Conservation (phyloP, 108 stramenopile genomes). For the Nannochloropsis gaditana region DNA sequence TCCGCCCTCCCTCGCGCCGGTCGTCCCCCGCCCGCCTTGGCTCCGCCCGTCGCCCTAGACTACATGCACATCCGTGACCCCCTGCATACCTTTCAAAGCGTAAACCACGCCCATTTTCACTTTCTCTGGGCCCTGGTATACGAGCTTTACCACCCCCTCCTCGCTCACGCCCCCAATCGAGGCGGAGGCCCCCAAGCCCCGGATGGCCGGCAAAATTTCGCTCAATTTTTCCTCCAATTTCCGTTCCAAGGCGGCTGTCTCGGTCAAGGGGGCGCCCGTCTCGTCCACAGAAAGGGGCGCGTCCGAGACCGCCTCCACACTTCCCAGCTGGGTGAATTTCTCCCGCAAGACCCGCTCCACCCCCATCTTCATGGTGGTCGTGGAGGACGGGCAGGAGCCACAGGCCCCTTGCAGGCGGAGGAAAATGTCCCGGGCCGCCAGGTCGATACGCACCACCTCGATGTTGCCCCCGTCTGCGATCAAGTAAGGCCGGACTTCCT, state of each 20-base stretch:
- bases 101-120: constrained; percentile 23
- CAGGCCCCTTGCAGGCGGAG: constrained; percentile 87
- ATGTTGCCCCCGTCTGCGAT: constrained; percentile 93
- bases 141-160: background rate
- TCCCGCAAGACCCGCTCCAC: constrained; percentile 87
- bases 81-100: background rate
- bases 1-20: no score
- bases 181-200: constrained; percentile 22
- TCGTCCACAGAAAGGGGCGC: background rate
- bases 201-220: constrained; percentile 25
- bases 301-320: constrained; percentile 53
- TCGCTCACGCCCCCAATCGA: constrained; percentile 19
- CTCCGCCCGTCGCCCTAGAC: background rate
- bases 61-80: constrained; percentile 22
- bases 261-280: background rate
- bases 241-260: background rate
- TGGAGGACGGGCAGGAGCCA: constrained; percentile 73
- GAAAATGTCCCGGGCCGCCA: constrained; percentile 61
- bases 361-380: constrained; percentile 97
- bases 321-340: constrained; percentile 66
- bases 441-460: constrained; percentile 69
- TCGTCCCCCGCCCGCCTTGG: no score
- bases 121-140: constrained; percentile 6
- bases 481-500: constrained; percentile 89
- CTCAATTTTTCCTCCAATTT: background rate